A percentile compares a stretch with the other conserved stretches of the same genome.
Evolutionary conservation across 2,329 filamentous ascomycete genomes (phyloP).

Genomic region (Sporothrix pallida): DNA sequence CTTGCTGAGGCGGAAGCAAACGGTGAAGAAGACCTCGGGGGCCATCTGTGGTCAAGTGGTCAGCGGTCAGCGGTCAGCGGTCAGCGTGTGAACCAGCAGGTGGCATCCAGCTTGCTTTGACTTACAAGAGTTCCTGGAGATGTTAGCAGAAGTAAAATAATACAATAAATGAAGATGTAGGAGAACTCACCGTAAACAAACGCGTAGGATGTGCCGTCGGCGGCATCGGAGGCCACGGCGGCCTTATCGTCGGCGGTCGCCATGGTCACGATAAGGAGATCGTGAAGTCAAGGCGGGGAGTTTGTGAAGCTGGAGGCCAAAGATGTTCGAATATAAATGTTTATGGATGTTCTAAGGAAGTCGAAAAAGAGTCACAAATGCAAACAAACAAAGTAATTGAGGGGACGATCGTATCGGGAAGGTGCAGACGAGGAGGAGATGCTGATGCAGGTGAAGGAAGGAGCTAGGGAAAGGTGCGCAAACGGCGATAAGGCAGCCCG

Average conservation of each 20-base stretch:
- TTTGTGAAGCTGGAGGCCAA: neutral
- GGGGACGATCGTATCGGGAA: slow-evolving; percentile 4
- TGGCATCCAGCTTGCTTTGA: neutral
- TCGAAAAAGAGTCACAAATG: neutral
- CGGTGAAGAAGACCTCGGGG: slow-evolving; percentile 82
- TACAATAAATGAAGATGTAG: neutral
- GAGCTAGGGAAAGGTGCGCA: slow-evolving; percentile 4
- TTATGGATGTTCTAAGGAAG: neutral
- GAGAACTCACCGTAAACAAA: slow-evolving; percentile 62
- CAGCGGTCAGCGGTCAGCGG: neutral
- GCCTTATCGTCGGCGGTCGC: slow-evolving; percentile 32
- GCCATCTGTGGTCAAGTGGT: slow-evolving; percentile 64
- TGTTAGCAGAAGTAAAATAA: neutral
- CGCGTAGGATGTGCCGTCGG: slow-evolving; percentile 42
- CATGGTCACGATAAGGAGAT: slow-evolving; percentile 12
- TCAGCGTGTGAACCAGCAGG: too few relatives aligned
- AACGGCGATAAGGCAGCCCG: slow-evolving; percentile 16
- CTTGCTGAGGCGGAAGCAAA: slow-evolving; percentile 69
- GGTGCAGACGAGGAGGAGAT: slow-evolving; percentile 16
- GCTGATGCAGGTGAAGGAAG: neutral
- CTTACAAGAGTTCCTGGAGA: slow-evolving; percentile 50
- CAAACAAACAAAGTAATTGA: neutral
- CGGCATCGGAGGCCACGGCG: slow-evolving; percentile 21
- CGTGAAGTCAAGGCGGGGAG: neutral
- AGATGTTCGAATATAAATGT: neutral